These are phyloP conservation scores for Galerina marginata DNA, from an alignment of 768 basidiomycete genomes.

Conservation along the genomic window DNA sequence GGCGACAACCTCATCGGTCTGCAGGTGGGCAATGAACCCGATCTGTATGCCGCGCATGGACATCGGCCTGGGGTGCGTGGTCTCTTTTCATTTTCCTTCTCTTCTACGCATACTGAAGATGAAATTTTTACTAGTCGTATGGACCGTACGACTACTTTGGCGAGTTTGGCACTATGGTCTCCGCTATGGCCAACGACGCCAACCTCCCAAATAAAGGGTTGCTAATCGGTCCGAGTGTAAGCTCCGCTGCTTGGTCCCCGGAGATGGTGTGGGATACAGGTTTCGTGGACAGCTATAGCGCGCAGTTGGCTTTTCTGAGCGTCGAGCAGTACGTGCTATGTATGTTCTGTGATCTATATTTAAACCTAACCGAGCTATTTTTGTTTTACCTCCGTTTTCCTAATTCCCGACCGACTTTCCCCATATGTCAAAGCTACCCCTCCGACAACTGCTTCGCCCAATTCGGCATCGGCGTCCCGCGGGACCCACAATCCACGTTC, in stretches of 20 bases:
- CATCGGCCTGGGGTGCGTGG: conserved; percentile 36
- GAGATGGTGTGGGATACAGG: conserved; percentile 61
- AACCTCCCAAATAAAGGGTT: conserved; percentile 22
- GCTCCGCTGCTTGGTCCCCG: conserved; percentile 64
- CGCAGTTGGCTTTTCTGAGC: conserved; percentile 48
- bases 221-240: conserved; percentile 14
- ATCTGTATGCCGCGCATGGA: conserved; percentile 50
- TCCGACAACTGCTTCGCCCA: conserved; percentile 63
- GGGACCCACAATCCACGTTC: conserved; percentile 53
- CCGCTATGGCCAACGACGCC: conserved; percentile 48
- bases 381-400: conserved; percentile 33
- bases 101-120: neutral
- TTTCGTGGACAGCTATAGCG: conserved; percentile 48
- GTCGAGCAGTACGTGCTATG: conserved; percentile 60
- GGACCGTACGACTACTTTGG: conserved; percentile 49
- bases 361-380: no score
- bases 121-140: conserved; percentile 37
- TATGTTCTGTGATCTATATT: neutral
- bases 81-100: no score
- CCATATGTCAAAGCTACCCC: conserved; percentile 48
- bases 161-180: conserved; percentile 59
- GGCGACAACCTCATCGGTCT: conserved; percentile 73
- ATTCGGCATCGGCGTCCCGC: conserved; percentile 39
- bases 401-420: conserved; percentile 1
- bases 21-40: conserved; percentile 76